Evolutionary conservation across 768 basidiomycete species (phyloP).

Genomic region (Kwoniella pini): DNA sequence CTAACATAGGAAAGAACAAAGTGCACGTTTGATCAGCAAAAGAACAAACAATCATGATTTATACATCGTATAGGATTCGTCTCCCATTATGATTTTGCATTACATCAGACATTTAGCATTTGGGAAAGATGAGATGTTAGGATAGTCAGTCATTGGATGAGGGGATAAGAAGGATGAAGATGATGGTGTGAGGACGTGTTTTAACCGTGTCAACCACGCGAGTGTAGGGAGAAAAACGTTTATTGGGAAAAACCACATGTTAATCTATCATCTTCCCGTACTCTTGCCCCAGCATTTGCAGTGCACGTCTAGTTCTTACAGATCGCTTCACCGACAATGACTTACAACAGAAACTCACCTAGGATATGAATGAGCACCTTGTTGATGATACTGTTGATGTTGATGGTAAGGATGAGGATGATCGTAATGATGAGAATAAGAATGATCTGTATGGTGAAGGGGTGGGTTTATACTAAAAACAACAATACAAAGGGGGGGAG

Average conservation of each 20-base stretch:
- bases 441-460: neutral
- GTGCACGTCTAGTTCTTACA: too few relatives aligned
- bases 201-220: conserved; percentile 27
- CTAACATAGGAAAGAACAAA: too few relatives aligned
- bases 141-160: neutral
- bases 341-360: conserved; percentile 3
- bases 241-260: neutral
- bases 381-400: neutral
- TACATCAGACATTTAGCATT: too few relatives aligned
- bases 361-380: neutral
- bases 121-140: too few relatives aligned
- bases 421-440: neutral
- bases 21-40: too few relatives aligned
- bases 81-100: too few relatives aligned
- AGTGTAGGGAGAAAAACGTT: conserved; percentile 1
- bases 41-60: neutral
- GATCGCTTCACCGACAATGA: too few relatives aligned
- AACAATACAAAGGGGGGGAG: neutral
- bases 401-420: neutral
- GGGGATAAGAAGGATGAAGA: neutral
- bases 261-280: neutral
- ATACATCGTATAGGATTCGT: too few relatives aligned
- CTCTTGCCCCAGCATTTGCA: neutral
- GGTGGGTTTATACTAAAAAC: neutral
- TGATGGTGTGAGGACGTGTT: conserved; percentile 20